Conservation (phyloP, 2,329 filamentous ascomycete species). For the Drechslerella stenobrocha region DNA sequence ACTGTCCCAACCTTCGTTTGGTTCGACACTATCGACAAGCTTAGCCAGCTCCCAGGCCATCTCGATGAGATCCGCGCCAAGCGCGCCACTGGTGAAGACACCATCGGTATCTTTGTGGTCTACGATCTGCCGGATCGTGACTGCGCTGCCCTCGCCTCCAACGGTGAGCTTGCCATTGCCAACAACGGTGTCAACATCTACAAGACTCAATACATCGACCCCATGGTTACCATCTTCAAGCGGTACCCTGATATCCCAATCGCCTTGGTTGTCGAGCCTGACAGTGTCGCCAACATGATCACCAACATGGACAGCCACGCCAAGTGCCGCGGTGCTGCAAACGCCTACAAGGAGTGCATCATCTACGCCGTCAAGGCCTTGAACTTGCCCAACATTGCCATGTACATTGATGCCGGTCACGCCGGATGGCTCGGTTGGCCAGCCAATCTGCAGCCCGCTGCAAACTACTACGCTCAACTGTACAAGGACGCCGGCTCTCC, state of each 20-base stretch:
- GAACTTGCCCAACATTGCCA: slow-evolving; percentile 63
- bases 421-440: slow-evolving; percentile 65
- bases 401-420: slow-evolving; percentile 65
- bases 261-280: slow-evolving; percentile 59
- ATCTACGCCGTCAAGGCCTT: slow-evolving; percentile 61
- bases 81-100: slow-evolving; percentile 38
- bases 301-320: slow-evolving; percentile 61
- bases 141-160: slow-evolving; percentile 63
- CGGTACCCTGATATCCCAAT: slow-evolving; percentile 51
- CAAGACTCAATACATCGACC: slow-evolving; percentile 62
- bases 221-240: slow-evolving; percentile 56
- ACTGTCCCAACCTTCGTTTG: slow-evolving; percentile 62
- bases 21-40: slow-evolving; percentile 61
- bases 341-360: slow-evolving; percentile 60
- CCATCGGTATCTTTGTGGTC: slow-evolving; percentile 59
- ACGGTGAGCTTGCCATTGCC: slow-evolving; percentile 62
- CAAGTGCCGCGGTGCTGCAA: slow-evolving; percentile 60
- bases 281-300: slow-evolving; percentile 65
- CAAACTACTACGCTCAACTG: slow-evolving; percentile 59
- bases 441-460: slow-evolving; percentile 61
- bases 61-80: slow-evolving; percentile 57
- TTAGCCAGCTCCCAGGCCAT: slow-evolving; percentile 59
- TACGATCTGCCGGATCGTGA: slow-evolving; percentile 65
- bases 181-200: slow-evolving; percentile 61
- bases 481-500: slow-evolving; percentile 62